Percentiles rank a stretch among this genome's conserved stretches.
Evolutionary conservation across 805 yeast genomes (phyloP).

Genomic region (Henningerozyma blattae): DNA sequence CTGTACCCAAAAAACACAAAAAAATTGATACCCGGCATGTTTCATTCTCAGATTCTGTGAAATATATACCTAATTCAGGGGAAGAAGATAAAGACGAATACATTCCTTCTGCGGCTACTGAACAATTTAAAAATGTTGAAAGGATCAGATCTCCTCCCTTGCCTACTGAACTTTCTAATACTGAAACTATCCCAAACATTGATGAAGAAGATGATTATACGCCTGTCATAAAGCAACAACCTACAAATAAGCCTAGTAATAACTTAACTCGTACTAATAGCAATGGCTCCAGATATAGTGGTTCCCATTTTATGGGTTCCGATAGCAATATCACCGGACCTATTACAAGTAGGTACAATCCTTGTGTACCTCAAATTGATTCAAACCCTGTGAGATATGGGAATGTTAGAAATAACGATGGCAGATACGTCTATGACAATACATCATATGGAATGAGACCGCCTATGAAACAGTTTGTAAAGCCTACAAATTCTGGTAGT

Average conservation of each 20-base stretch:
- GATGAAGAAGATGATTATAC: constrained; percentile 9
- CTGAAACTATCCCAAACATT: neutral
- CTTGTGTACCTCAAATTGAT: neutral
- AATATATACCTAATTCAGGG: constrained; percentile 4
- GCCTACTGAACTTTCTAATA: neutral
- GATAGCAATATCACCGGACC: no score
- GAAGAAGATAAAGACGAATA: constrained; percentile 1
- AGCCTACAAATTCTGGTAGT: no score
- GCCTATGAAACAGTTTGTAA: no score
- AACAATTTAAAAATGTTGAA: neutral
- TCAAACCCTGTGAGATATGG: neutral
- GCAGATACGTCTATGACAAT: no score
- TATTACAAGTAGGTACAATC: neutral
- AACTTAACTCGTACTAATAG: neutral
- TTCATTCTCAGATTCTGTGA: constrained; percentile 13
- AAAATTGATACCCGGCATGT: constrained; percentile 9
- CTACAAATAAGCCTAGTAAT: neutral
- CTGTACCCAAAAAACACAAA: constrained; percentile 3
- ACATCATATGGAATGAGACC: no score
- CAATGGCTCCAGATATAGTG: neutral
- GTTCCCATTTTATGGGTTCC: no score
- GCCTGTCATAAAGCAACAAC: neutral
- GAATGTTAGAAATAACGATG: no score
- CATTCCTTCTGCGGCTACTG: neutral
- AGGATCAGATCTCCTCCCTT: constrained; percentile 1